phyloP scores from a whole-genome alignment of 257 asterid species.

The Cordia subcordata region DNA sequence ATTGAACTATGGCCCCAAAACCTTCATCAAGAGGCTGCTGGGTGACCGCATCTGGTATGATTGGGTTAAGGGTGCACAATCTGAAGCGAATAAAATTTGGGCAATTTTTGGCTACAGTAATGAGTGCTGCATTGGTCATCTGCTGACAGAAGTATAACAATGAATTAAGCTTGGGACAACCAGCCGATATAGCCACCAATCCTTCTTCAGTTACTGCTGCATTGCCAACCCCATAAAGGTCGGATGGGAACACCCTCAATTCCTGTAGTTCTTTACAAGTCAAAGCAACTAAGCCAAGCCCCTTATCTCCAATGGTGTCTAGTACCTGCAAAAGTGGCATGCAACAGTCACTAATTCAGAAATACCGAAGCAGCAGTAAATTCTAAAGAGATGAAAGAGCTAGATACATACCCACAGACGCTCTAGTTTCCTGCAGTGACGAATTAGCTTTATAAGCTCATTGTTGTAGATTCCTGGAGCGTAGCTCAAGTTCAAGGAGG shows the following conservation, averaged over 20 bases:
- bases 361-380: neutral
- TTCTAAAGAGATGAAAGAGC: neutral
- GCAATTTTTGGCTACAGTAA: slow-evolving; percentile 72
- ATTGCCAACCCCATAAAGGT: slow-evolving; percentile 37
- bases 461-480: slow-evolving; percentile 53
- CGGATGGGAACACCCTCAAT: slow-evolving; percentile 68
- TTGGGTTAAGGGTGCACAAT: slow-evolving; percentile 56
- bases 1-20: slow-evolving; percentile 81
- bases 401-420: slow-evolving; percentile 58
- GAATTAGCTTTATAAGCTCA: slow-evolving; percentile 54
- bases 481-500: slow-evolving; percentile 72
- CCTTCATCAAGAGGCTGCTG: slow-evolving; percentile 80
- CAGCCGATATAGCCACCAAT: slow-evolving; percentile 70
- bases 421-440: slow-evolving; percentile 64
- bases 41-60: slow-evolving; percentile 67
- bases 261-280: slow-evolving; percentile 75
- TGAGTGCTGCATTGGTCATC: slow-evolving; percentile 86
- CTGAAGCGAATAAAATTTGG: slow-evolving; percentile 77
- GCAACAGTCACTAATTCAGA: neutral
- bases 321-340: slow-evolving; percentile 37
- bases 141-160: slow-evolving; percentile 64
- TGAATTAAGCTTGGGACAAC: slow-evolving; percentile 81
- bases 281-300: slow-evolving; percentile 54
- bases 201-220: slow-evolving; percentile 76
- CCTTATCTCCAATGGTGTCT: slow-evolving; percentile 74